A percentile compares a stretch with the other conserved stretches of the same genome.
Evolutionary conservation across 129 eudicot species (phyloP).

Genomic region (Apium graveolens): DNA sequence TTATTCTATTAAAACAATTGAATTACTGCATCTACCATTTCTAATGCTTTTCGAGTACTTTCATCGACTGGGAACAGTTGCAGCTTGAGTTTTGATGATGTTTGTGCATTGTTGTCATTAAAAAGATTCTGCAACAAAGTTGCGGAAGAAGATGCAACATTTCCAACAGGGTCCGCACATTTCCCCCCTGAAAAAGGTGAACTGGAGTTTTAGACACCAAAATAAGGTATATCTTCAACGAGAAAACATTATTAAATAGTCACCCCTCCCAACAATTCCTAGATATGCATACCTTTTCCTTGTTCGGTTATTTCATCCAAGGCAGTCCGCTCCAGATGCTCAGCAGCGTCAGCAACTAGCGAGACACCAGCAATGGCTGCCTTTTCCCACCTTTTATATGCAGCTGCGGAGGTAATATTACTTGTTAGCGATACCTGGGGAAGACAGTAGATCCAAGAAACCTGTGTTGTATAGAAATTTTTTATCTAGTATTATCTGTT

Average conservation of each 20-base stretch:
- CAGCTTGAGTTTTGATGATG: conserved; percentile 61
- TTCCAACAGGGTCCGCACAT: conserved; percentile 24
- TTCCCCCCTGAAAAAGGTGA: conserved; percentile 29
- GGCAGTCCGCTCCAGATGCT: conserved; percentile 73
- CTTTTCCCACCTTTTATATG: conserved; percentile 85
- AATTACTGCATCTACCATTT: conserved; percentile 42
- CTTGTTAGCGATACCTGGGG: conserved; percentile 24
- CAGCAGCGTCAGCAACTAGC: conserved; percentile 98
- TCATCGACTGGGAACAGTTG: conserved; percentile 90
- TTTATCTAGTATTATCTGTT: too few species aligned
- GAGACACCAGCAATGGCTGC: conserved; percentile 99
- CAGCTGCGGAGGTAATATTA: conserved; percentile 46
- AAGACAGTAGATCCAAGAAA: neutral
- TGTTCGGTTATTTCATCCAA: conserved; percentile 35
- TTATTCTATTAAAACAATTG: neutral
- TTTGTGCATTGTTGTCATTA: conserved; percentile 27
- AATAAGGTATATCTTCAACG: neutral
- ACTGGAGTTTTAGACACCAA: conserved; percentile 5
- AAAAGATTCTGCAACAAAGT: conserved; percentile 17
- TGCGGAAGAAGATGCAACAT: conserved; percentile 30
- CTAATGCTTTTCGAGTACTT: conserved; percentile 65
- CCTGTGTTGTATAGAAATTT: too few species aligned
- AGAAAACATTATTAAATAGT: neutral
- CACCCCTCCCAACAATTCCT: neutral
- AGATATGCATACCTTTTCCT: conserved; percentile 26